These are phyloP conservation scores for Xerocomus spinulosus DNA, from an alignment of 768 basidiomycete species.

Conservation along the genomic window DNA sequence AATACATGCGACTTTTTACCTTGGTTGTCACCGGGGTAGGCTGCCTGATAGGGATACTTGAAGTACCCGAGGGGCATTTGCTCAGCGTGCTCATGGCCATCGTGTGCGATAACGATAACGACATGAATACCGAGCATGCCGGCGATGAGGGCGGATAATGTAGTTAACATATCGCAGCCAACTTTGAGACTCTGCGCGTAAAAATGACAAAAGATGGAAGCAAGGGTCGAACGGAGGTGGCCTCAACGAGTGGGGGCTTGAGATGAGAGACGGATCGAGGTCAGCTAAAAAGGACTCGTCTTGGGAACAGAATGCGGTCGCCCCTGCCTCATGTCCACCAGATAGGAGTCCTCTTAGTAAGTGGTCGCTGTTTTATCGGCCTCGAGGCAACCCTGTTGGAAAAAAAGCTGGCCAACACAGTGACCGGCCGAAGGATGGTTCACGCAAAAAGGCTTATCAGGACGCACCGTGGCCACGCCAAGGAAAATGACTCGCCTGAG, in stretches of 20 bases:
- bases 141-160: conserved; percentile 23
- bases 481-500: background rate
- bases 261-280: background rate
- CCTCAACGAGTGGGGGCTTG: background rate
- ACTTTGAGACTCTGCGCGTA: background rate
- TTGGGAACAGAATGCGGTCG: conserved; percentile 24
- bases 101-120: conserved; percentile 34
- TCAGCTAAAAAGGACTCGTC: conserved; percentile 19
- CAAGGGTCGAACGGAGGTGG: background rate
- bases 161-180: conserved; percentile 17
- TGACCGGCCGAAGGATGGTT: conserved; percentile 1
- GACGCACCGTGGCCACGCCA: conserved; percentile 4
- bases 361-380: conserved; percentile 34
- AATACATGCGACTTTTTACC: conserved; percentile 32
- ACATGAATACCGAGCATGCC: conserved; percentile 22
- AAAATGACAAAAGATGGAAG: background rate
- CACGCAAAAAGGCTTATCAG: conserved; percentile 8
- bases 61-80: conserved; percentile 68
- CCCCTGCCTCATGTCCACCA: conserved; percentile 19
- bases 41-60: conserved; percentile 58
- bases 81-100: conserved; percentile 39
- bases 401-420: background rate
- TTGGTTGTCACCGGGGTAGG: conserved; percentile 52
- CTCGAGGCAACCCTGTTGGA: conserved; percentile 39
- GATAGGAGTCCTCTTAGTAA: conserved; percentile 16